Percentiles rank a stretch among this genome's conserved stretches.
Evolutionary conservation across 495 filamentous ascomycete genomes (phyloP).

Genomic region (Aspergillus diversus): DNA sequence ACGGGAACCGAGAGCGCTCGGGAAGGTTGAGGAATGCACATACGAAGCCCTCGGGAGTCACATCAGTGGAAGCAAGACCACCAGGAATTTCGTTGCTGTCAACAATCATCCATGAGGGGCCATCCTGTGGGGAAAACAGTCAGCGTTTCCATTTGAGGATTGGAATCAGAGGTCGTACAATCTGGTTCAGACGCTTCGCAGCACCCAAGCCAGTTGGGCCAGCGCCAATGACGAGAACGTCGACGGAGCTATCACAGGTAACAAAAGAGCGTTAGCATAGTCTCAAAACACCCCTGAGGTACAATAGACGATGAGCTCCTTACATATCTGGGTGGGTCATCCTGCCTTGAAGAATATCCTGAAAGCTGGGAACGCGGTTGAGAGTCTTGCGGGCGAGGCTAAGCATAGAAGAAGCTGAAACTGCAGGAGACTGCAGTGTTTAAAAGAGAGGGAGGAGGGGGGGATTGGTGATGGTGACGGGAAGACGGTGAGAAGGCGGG

Average conservation of each 20-base stretch:
- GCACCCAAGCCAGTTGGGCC: conserved; percentile 96
- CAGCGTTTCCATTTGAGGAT: conserved; percentile 11
- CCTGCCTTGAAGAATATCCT: conserved; percentile 62
- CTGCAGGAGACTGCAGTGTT: conserved; percentile 40
- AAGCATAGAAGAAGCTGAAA: conserved; percentile 50
- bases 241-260: conserved; percentile 69
- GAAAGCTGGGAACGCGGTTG: conserved; percentile 61
- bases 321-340: conserved; percentile 61
- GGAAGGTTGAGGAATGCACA: conserved; percentile 42
- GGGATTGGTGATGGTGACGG: conserved; percentile 25
- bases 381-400: conserved; percentile 55
- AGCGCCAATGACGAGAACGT: conserved; percentile 97
- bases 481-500: conserved; percentile 38
- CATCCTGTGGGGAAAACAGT: conserved; percentile 59
- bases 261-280: conserved; percentile 28
- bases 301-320: conserved; percentile 24
- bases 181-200: conserved; percentile 95
- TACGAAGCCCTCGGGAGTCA: conserved; percentile 97
- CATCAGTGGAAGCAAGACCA: conserved; percentile 94
- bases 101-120: conserved; percentile 93
- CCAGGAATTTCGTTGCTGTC: conserved; percentile 92
- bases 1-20: not conserved
- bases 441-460: conserved; percentile 28
- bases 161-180: conserved; percentile 61
- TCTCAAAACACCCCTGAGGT: conserved; percentile 19